Conservation (phyloP, 495 filamentous ascomycete species). For the Tuber aestivum region DNA sequence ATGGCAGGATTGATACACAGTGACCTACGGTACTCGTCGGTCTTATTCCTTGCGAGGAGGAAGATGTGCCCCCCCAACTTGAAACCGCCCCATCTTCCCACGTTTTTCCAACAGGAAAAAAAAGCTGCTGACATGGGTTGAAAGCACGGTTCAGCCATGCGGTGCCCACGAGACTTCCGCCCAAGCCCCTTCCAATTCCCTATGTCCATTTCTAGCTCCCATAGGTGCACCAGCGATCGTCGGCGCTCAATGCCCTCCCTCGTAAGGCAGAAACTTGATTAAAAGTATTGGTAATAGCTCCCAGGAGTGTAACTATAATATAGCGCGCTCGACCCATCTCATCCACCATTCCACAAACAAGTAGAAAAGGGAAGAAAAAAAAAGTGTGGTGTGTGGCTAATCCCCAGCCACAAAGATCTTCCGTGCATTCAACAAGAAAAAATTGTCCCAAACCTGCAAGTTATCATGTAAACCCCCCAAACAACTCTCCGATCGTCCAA, state of each 20-base stretch:
- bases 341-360: not conserved
- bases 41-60: not conserved
- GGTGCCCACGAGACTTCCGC: not conserved
- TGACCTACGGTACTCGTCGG: not conserved
- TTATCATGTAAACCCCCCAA: not conserved
- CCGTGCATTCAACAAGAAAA: not conserved
- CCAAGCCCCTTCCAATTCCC: not conserved
- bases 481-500: not conserved
- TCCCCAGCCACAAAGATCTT: not conserved
- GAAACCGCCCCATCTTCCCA: conserved; percentile 4
- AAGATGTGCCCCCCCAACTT: not conserved
- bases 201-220: not conserved
- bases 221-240: not conserved
- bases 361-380: not conserved
- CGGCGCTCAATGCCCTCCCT: not conserved
- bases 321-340: not conserved
- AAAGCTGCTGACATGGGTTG: not conserved
- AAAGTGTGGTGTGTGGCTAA: not conserved
- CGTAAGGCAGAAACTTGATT: not conserved
- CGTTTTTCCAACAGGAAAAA: conserved; percentile 2
- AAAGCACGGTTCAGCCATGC: not conserved
- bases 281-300: not conserved
- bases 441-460: not conserved
- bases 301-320: not conserved
- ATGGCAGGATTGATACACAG: not conserved